Conservation (phyloP, 352 stramenopile species). For the Globisporangium orthogonon region DNA sequence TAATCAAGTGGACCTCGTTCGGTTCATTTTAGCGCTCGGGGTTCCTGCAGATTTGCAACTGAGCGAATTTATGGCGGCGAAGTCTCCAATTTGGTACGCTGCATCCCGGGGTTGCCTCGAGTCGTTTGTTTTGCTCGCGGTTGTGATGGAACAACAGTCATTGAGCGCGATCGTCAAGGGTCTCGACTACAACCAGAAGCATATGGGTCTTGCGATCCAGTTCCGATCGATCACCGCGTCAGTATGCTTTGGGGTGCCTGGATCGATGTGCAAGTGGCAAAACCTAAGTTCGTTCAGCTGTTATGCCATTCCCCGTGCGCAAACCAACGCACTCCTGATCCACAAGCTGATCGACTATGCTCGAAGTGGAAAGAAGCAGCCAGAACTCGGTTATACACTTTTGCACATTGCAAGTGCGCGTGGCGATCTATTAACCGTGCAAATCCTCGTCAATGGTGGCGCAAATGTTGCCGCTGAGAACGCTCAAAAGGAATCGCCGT, state of each 20-base stretch:
- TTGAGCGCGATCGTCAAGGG: slow-evolving; percentile 9
- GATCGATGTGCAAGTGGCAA: slow-evolving; percentile 39
- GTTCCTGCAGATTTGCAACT: slow-evolving; percentile 31
- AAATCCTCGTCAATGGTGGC: slow-evolving; percentile 31
- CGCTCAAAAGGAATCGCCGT: slow-evolving; percentile 17
- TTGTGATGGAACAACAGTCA: slow-evolving; percentile 24
- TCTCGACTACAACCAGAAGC: slow-evolving; percentile 5
- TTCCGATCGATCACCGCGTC: slow-evolving; percentile 22
- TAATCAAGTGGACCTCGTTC: slow-evolving; percentile 31
- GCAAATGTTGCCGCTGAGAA: slow-evolving; percentile 27
- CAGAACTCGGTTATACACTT: slow-evolving; percentile 19
- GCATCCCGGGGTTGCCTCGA: slow-evolving; percentile 32
- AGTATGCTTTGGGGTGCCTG: slow-evolving; percentile 15
- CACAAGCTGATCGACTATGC: slow-evolving; percentile 48
- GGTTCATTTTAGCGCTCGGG: slow-evolving; percentile 41
- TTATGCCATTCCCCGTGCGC: slow-evolving; percentile 22
- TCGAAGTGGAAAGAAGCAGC: slow-evolving; percentile 14
- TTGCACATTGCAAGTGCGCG: slow-evolving; percentile 33
- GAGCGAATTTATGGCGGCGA: slow-evolving; percentile 16
- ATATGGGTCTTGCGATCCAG: neutral
- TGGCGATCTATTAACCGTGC: slow-evolving; percentile 28
- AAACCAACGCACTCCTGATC: slow-evolving; percentile 31
- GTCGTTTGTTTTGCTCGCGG: slow-evolving; percentile 32
- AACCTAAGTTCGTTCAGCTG: slow-evolving; percentile 51
- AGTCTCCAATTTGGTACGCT: slow-evolving; percentile 44